Conservation (phyloP, 2,329 filamentous ascomycete species). For the Allantophomopsis cytisporea region DNA sequence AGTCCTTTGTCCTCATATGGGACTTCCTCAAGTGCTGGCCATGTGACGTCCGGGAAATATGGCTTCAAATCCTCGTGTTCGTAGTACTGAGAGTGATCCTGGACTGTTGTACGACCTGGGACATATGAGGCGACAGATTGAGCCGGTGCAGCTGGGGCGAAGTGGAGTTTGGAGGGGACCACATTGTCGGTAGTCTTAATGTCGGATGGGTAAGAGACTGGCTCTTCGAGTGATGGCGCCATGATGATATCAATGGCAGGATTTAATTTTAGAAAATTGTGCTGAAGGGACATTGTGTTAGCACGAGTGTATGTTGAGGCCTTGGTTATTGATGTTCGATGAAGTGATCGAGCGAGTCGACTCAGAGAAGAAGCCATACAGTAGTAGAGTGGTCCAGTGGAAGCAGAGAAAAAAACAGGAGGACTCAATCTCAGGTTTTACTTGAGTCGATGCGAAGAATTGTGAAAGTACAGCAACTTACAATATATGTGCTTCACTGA, state of each 20-base stretch:
- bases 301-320: too few species aligned
- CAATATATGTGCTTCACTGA: too few species aligned
- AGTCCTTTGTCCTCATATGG: constrained; percentile 38
- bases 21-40: constrained; percentile 31
- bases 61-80: constrained; percentile 36
- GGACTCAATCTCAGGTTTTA: too few species aligned
- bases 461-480: too few species aligned
- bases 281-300: too few species aligned
- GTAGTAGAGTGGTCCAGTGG: too few species aligned
- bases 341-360: too few species aligned
- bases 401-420: too few species aligned
- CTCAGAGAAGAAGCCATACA: too few species aligned
- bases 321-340: too few species aligned
- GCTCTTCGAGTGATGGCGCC: constrained; percentile 1
- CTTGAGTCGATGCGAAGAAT: too few species aligned
- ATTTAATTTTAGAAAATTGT: too few species aligned
- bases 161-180: not conserved
- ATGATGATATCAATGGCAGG: not conserved
- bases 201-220: not conserved
- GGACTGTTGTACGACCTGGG: constrained; percentile 30
- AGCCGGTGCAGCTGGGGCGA: not conserved
- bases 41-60: constrained; percentile 35
- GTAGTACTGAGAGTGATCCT: constrained; percentile 30
- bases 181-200: not conserved
- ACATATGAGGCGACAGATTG: constrained; percentile 5